Conservation (phyloP, 805 yeast genomes). For the Cyberlindnera xishuangbannaensis region DNA sequence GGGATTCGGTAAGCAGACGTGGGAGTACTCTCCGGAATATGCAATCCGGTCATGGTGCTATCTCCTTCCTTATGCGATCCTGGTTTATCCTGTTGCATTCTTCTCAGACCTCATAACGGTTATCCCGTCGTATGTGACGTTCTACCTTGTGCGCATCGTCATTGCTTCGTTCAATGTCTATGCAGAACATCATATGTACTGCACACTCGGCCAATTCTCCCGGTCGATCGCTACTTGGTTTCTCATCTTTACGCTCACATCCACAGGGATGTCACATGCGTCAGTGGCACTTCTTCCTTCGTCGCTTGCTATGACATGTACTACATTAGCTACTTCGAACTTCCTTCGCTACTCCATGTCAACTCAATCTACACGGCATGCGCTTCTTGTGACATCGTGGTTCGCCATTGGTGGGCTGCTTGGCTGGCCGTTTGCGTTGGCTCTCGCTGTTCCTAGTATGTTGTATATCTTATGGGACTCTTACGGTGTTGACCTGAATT, state of each 20-base stretch:
- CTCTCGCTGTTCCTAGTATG: slow-evolving; percentile 48
- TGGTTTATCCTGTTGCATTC: slow-evolving; percentile 19
- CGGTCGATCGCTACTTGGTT: slow-evolving; percentile 45
- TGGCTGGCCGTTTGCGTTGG: slow-evolving; percentile 90
- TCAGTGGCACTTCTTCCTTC: slow-evolving; percentile 84
- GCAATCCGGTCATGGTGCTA: slow-evolving; percentile 87
- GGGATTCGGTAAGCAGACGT: slow-evolving; percentile 87
- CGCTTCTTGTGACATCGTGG: slow-evolving; percentile 34
- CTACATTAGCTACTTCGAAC: slow-evolving; percentile 38
- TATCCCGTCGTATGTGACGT: slow-evolving; percentile 28
- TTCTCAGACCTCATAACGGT: slow-evolving; percentile 2
- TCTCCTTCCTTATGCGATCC: slow-evolving; percentile 38
- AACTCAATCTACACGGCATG: slow-evolving; percentile 15
- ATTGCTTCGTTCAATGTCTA: slow-evolving; percentile 35
- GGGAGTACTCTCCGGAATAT: slow-evolving; percentile 92
- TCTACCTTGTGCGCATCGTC: slow-evolving; percentile 48
- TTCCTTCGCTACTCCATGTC: slow-evolving; percentile 26
- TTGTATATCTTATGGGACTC: slow-evolving; percentile 15
- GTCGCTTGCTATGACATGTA: slow-evolving; percentile 59
- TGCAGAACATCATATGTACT: slow-evolving; percentile 50
- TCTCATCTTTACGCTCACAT: slow-evolving; percentile 51
- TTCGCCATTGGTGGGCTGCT: slow-evolving; percentile 63
- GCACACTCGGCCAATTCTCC: slow-evolving; percentile 29
- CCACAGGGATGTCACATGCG: slow-evolving; percentile 88
- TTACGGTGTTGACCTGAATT: neutral